Evolutionary conservation across 2,329 filamentous ascomycete genomes (phyloP).

Genomic region (Ceratocystis diversiconidia): DNA sequence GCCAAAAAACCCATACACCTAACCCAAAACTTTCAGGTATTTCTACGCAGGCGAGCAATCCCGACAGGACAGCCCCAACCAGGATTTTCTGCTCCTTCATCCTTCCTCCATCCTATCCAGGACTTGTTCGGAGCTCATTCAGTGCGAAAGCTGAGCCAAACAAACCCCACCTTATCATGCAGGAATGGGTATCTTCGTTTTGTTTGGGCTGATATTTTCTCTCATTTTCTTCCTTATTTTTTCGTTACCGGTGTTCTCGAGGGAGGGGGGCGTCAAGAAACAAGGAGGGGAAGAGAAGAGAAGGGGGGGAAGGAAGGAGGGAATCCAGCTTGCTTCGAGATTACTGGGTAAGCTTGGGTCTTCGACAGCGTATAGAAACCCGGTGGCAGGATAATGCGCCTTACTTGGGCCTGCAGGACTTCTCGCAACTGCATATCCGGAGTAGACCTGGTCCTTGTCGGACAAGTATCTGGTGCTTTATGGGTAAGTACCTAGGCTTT

Average conservation of each 20-base stretch:
- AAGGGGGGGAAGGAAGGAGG: not conserved
- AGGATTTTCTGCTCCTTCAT: not conserved
- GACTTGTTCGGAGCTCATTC: not conserved
- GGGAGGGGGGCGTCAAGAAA: not conserved
- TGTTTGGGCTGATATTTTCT: constrained; percentile 3
- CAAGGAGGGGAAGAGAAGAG: not conserved
- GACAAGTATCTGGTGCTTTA: not conserved
- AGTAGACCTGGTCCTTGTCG: constrained; percentile 1
- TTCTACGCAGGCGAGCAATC: constrained; percentile 1
- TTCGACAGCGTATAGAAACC: not conserved
- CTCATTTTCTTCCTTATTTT: not conserved
- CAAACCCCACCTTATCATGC: constrained; percentile 3
- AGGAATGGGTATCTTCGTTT: not conserved
- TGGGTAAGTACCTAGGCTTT: no score
- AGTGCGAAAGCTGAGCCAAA: not conserved
- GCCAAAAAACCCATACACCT: not conserved
- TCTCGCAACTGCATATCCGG: not conserved
- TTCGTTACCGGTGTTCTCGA: not conserved
- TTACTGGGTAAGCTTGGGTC: not conserved
- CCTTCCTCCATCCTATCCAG: not conserved
- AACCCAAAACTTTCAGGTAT: not conserved
- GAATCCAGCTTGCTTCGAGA: not conserved
- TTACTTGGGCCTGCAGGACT: not conserved
- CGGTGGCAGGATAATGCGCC: not conserved
- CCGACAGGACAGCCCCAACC: not conserved